Conservation (phyloP, 371 early-diverging fungal species). For the Dinochytrium kinnereticum region DNA sequence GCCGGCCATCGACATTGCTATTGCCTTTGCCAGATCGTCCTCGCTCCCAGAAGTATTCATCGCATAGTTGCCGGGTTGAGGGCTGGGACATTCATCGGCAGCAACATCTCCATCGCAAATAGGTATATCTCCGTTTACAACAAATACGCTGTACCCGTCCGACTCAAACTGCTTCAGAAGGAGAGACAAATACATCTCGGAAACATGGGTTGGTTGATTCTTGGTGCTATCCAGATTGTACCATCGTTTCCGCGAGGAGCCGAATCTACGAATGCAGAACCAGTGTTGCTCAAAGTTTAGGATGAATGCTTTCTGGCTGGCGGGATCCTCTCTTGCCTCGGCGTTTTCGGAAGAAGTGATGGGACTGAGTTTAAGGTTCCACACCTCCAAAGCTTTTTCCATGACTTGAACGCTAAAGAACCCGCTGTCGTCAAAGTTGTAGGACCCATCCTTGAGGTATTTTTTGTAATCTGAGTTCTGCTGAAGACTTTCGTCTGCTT, state of each 20-base stretch:
- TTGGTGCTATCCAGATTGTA: slow-evolving; percentile 73
- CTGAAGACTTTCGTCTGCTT: neutral
- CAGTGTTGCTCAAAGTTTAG: slow-evolving; percentile 67
- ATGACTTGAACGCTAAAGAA: slow-evolving; percentile 75
- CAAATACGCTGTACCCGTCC: slow-evolving; percentile 66
- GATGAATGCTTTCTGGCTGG: slow-evolving; percentile 65
- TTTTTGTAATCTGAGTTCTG: slow-evolving; percentile 43
- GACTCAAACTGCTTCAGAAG: slow-evolving; percentile 67
- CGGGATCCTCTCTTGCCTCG: slow-evolving; percentile 58
- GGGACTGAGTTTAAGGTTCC: slow-evolving; percentile 68
- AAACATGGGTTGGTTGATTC: slow-evolving; percentile 58
- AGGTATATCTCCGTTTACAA: slow-evolving; percentile 40
- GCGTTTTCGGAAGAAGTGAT: slow-evolving; percentile 58
- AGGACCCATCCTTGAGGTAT: slow-evolving; percentile 49
- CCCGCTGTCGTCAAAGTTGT: slow-evolving; percentile 81
- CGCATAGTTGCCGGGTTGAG: neutral
- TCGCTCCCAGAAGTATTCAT: neutral
- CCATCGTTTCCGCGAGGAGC: slow-evolving; percentile 55
- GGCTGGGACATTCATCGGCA: slow-evolving; percentile 32
- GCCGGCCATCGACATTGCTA: slow-evolving; percentile 25
- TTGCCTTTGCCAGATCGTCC: slow-evolving; percentile 25
- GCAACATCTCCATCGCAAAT: slow-evolving; percentile 41
- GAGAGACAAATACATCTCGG: slow-evolving; percentile 68
- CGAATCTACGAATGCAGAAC: slow-evolving; percentile 74
- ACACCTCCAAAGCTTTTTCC: slow-evolving; percentile 68